These are phyloP conservation scores for Lecanicillium sp. DNA, from an alignment of 2,329 filamentous ascomycete species.

Conservation along the genomic window DNA sequence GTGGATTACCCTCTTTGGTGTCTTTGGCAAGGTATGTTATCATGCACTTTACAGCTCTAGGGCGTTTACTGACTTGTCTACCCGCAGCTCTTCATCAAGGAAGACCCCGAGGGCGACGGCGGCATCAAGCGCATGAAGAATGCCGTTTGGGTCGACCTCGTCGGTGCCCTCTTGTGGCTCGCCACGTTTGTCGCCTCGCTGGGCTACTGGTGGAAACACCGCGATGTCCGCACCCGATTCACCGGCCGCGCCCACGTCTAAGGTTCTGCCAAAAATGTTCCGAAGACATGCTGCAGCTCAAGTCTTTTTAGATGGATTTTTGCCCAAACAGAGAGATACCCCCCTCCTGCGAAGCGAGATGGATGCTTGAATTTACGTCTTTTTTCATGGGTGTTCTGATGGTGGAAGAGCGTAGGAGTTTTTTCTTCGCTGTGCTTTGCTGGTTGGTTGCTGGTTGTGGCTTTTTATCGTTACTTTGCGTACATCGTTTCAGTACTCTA, in stretches of 20 bases:
- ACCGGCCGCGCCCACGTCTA: constrained; percentile 52
- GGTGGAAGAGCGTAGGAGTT: no score
- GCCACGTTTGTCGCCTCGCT: constrained; percentile 48
- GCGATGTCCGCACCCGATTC: constrained; percentile 44
- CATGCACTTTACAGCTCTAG: background rate
- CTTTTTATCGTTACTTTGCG: no score
- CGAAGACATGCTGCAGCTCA: no score
- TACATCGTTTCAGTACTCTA: no score
- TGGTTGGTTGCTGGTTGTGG: no score
- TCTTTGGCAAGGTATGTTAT: constrained; percentile 59
- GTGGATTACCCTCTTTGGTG: constrained; percentile 74
- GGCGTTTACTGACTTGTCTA: background rate
- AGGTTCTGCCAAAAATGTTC: constrained; percentile 6
- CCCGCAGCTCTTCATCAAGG: constrained; percentile 60
- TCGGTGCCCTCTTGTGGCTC: constrained; percentile 70
- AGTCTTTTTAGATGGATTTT: no score
- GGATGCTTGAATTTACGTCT: no score
- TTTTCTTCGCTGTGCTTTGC: no score
- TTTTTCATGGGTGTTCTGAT: no score
- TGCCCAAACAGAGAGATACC: no score
- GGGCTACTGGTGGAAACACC: constrained; percentile 51
- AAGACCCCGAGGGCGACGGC: constrained; percentile 53
- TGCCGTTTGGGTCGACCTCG: constrained; percentile 76
- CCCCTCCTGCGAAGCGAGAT: no score
- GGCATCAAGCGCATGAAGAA: constrained; percentile 73